Percentiles rank a stretch among this genome's conserved stretches.
Conservation (phyloP, 352 stramenopile genomes). For the Phytophthora cactorum region DNA sequence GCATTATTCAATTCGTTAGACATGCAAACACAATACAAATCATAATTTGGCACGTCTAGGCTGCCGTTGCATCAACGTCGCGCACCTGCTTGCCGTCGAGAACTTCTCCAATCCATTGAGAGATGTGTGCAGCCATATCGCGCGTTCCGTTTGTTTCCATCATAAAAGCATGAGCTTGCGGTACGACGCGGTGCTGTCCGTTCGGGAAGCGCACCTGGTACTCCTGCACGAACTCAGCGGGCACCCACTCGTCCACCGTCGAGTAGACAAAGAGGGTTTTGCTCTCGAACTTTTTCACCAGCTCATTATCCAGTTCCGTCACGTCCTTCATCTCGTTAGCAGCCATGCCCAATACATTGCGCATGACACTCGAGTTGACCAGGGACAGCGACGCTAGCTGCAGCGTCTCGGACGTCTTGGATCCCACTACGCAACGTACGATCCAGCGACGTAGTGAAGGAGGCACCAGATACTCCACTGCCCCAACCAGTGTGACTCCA, state of each 20-base stretch:
- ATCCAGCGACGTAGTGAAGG: conserved; percentile 51
- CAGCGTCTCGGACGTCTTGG: conserved; percentile 46
- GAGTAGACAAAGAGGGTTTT: conserved; percentile 79
- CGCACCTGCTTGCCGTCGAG: conserved; percentile 35
- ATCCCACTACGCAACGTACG: conserved; percentile 46
- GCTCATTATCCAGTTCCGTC: conserved; percentile 46
- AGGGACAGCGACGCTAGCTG: conserved; percentile 60
- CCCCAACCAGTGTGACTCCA: conserved; percentile 40
- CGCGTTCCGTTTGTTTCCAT: conserved; percentile 66
- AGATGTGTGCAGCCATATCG: conserved; percentile 72
- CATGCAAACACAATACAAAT: neutral
- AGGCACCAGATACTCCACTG: conserved; percentile 54
- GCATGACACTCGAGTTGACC: conserved; percentile 61
- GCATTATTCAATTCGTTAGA: conserved; percentile 16
- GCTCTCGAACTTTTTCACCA: conserved; percentile 47
- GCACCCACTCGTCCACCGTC: conserved; percentile 71
- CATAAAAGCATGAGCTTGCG: conserved; percentile 80
- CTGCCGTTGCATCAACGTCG: conserved; percentile 20
- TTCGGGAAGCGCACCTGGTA: conserved; percentile 59
- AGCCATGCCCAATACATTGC: conserved; percentile 73
- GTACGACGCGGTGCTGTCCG: conserved; percentile 54
- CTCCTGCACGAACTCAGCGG: conserved; percentile 59
- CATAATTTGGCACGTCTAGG: conserved; percentile 7
- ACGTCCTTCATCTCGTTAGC: conserved; percentile 69
- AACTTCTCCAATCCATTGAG: conserved; percentile 55